Conservation (phyloP, 306 rosid species). For the Senna siamea region DNA sequence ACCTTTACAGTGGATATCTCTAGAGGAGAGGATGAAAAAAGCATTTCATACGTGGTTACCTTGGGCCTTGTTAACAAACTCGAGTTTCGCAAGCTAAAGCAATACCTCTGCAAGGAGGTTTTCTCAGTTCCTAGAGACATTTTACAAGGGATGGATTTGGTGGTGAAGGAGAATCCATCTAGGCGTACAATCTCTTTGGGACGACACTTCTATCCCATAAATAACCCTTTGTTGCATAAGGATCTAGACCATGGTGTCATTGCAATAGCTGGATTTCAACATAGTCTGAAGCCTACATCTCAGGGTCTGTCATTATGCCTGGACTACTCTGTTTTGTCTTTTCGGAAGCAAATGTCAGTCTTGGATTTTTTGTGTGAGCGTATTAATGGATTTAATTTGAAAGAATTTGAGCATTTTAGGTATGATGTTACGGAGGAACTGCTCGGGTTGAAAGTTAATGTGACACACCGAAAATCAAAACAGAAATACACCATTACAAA, state of each 20-base stretch:
- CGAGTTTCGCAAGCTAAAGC: constrained; percentile 53
- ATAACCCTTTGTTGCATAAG: constrained; percentile 40
- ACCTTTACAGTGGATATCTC: constrained; percentile 52
- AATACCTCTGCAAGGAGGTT: constrained; percentile 54
- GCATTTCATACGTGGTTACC: constrained; percentile 46
- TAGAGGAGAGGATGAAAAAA: constrained; percentile 59
- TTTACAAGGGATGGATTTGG: constrained; percentile 78
- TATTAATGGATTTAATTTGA: constrained; percentile 27
- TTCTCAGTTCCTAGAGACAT: constrained; percentile 65
- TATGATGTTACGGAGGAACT: constrained; percentile 42
- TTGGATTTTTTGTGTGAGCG: constrained; percentile 47
- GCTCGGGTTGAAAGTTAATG: constrained; percentile 61
- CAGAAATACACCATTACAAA: constrained; percentile 54
- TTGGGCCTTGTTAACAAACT: constrained; percentile 56
- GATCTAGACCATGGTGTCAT: constrained; percentile 57
- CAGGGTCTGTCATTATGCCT: constrained; percentile 68
- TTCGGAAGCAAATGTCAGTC: constrained; percentile 51
- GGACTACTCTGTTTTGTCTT: constrained; percentile 72
- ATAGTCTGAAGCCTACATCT: constrained; percentile 61
- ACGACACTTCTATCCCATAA: constrained; percentile 55
- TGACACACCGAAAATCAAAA: constrained; percentile 67
- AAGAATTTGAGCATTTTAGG: constrained; percentile 45
- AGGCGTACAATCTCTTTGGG: constrained; percentile 62
- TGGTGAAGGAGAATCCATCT: constrained; percentile 71
- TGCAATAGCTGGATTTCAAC: constrained; percentile 65